Base-by-base conservation (phyloP, 2,329 filamentous ascomycete species). In the Dactylellina drechsleri region DNA sequence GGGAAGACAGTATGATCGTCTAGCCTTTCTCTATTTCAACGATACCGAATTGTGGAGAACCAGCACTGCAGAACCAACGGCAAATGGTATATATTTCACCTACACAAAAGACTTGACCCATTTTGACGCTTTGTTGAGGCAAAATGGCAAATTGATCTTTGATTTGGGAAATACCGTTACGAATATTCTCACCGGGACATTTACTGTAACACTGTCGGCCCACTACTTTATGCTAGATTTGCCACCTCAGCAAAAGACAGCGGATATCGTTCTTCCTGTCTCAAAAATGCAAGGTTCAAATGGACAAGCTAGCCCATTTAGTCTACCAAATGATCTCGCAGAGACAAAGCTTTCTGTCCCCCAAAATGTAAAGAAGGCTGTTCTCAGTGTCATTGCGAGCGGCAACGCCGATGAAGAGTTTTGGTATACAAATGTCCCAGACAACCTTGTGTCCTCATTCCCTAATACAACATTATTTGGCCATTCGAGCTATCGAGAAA, bases 31-130 rank as follows among this genome's bases (percentile, higher is more conserved):
- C 85, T 95, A 90, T 79, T 84, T 95, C 43, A 88, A 88, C 47
- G 90, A 94, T 80, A 88, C 87, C 8, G 92, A 96, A 80, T 85
- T 96, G n/a, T 95, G 91, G 84, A 85, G 92, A 23, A 93, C 91
- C 1, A 93, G 91, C 4, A 96, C 92, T 0, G 91, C 92, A 2
- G 91, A 96, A 82, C 91, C 92, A 0, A 92, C 88, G 0, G 77
- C 83, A 3, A 85, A 85, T 20, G 92, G 91, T 5, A 93, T 95
- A 76, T 83, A 86, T 28, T 79, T 77, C 28, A 76, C 59, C 0
- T 92, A 92, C 80, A 83, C 89, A 65, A 95, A 94, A 81, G 91
- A 96, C 80, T 88, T 93, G 87, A 91, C 90, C 0, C 85, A 86
- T 62, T 93, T 89, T 80, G 82, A 90, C 15, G 84, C 87, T 2